phyloP scores from a whole-genome alignment of 805 yeast species.

The Scheffersomyces amazonensis region DNA sequence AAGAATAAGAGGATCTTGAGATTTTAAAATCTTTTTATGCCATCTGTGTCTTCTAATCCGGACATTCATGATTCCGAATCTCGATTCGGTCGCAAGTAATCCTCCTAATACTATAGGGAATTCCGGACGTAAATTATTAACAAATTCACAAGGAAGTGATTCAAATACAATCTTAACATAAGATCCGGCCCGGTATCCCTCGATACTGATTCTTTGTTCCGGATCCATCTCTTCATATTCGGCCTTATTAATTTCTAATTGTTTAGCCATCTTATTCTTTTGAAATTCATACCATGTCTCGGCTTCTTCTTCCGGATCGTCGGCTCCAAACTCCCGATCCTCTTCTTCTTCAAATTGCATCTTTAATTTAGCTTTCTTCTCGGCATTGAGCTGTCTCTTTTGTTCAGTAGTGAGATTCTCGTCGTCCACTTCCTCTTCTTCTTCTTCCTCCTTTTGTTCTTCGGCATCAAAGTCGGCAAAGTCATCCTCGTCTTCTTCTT shows the following conservation, averaged over 20 bases:
- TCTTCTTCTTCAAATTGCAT: constrained; percentile 88
- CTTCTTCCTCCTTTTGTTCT: constrained; percentile 42
- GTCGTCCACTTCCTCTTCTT: constrained; percentile 38
- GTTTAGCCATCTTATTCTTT: constrained; percentile 95
- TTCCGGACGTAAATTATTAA: constrained; percentile 79
- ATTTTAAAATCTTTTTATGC: constrained; percentile 94
- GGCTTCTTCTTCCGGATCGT: constrained; percentile 77
- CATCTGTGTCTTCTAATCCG: constrained; percentile 97
- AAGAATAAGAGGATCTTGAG: constrained; percentile 91
- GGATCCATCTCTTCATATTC: constrained; percentile 71
- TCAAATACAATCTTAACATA: constrained; percentile 89
- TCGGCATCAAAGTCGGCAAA: constrained; percentile 57
- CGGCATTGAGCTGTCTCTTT: constrained; percentile 77
- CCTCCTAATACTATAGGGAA: constrained; percentile 92
- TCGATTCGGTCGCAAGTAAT: constrained; percentile 80
- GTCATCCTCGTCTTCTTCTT: constrained; percentile 36
- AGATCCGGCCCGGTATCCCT: constrained; percentile 91
- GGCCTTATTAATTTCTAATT: constrained; percentile 86
- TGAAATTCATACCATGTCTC: constrained; percentile 98
- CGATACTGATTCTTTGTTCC: constrained; percentile 75
- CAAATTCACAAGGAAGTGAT: constrained; percentile 81
- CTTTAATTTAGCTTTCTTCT: constrained; percentile 83
- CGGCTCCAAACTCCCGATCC: constrained; percentile 60
- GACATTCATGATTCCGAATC: constrained; percentile 90
- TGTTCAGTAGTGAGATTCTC: constrained; percentile 59